Percentiles rank a stretch among this genome's conserved stretches.
Conservation (phyloP, 1,284 basidiomycete genomes). For the Moniliophthora roreri region DNA sequence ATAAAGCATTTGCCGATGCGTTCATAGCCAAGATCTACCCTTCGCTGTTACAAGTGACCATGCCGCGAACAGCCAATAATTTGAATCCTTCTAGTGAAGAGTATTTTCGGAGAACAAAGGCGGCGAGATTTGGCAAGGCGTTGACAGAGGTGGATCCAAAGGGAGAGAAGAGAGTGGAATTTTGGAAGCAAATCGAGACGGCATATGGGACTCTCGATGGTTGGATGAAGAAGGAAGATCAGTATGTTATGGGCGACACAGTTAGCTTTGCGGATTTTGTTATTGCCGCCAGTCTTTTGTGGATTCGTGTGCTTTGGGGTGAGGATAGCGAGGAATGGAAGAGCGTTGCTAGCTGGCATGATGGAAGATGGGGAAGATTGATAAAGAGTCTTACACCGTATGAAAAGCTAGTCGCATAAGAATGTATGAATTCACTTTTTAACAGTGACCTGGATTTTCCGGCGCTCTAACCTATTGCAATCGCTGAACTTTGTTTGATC, state of each 20-base stretch:
- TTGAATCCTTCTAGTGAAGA: slow-evolving; percentile 28
- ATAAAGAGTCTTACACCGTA: slow-evolving; percentile 26
- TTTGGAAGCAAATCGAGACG: slow-evolving; percentile 23
- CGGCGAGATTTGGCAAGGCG: slow-evolving; percentile 23
- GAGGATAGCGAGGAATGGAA: slow-evolving; percentile 24
- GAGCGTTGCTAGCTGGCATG: slow-evolving; percentile 27
- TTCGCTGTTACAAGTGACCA: slow-evolving; percentile 4
- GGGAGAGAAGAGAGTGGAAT: slow-evolving; percentile 23
- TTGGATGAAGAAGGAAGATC: slow-evolving; percentile 26
- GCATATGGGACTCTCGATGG: slow-evolving; percentile 23
- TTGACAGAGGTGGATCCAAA: slow-evolving; percentile 26
- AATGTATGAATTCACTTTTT: no score
- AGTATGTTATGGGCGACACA: slow-evolving; percentile 30
- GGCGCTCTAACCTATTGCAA: no score
- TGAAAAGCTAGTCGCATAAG: not conserved
- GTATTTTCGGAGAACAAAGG: slow-evolving; percentile 30
- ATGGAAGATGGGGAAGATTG: slow-evolving; percentile 31
- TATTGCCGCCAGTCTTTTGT: slow-evolving; percentile 27
- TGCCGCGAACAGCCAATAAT: not conserved
- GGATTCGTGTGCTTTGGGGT: slow-evolving; percentile 24
- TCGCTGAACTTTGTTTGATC: no score
- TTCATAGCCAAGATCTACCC: not conserved
- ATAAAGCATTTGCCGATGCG: not conserved
- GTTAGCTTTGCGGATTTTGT: slow-evolving; percentile 31
- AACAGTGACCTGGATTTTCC: no score